Base-by-base conservation (phyloP, 352 stramenopile genomes). In the Phytophthora boehmeriae region DNA sequence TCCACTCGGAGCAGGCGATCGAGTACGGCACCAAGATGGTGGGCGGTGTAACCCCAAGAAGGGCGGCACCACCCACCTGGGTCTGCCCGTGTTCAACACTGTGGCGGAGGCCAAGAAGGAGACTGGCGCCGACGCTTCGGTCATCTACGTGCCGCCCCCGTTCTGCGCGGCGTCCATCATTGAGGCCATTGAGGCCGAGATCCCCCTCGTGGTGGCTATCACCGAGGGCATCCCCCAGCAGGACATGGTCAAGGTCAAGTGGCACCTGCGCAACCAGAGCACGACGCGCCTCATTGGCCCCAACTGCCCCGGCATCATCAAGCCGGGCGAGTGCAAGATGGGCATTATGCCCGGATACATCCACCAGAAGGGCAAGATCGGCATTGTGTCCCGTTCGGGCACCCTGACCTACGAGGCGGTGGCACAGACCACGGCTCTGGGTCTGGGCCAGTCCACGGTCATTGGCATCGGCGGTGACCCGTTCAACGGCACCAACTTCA, bases 291-390 rank as follows among this genome's bases (percentile, higher is more conserved):
- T 99, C 30, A 99, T 99, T 67, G 98, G 98, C 34, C 98, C 98
- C 42, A 99, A 99, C 88, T 99, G 98, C 86, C 98, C 98, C 30
- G 98, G 98, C 63, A 99, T 99, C 71, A 99, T 99, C 88, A 99
- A 99, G 85, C 97, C 98, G 0, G 97, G 96, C 44, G 98, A 99
- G 84, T 99, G 96, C 76, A 99, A 99, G 81, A 99, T 99, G 83
- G 98, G 98, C 55, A 99, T 99, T 81, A 99, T 99, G 98, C 98
- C 98, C 53, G 98, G 97, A 50, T 99, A 99, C 88, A 99, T 99
- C 83, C 97, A 99, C 80, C 89, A 86, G 70, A 87, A 88, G 59
- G 97, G 98, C 49, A 99, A 98, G 79, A 98, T 99, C 70, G 98
- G 98, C 66, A 97, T 99, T 51, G 98, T 99, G n/a, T 98, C 92